Evolutionary conservation across 1,284 basidiomycete species (phyloP), one percentile per base, ranked within the genome.

Genomic region (Leccinum variabile): DNA sequence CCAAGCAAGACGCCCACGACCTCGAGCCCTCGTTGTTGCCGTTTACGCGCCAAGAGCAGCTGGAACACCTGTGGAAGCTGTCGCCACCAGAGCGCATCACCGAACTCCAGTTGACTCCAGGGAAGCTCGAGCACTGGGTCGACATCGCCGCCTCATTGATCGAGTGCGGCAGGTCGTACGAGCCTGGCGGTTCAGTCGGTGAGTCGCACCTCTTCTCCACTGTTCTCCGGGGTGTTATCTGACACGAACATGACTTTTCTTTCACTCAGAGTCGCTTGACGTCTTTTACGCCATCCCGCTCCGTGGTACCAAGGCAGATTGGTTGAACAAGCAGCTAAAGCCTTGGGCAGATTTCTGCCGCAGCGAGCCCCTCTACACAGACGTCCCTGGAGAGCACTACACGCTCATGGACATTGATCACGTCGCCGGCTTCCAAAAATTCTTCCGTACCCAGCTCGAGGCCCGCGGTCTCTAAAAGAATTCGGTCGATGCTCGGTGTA

Each of bases 321-420:
- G 75, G 75, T 5, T 76, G 56, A 76, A 74, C 70, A 67, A 75
- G 1, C 74, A 76, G 28, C 74, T 76, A 46, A 76, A 67, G 59
- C 70, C 75, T 11, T 76, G 75, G 73, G 56, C 22, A 7, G 67
- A 22, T 0, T 74, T 67, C 67, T 66, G 68, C 49, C 71, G 73
- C 3, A 13, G 50, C 32, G 71, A 75, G 52, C 52, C 70, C 1
- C 13, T 22, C 10, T 72, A 63, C 37, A 71, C 63, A 2, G 69
- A 70, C 16, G 70, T 70, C 4, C 69, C 69, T 1, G 69, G 69
- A 39, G 67, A 69, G 39, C 72, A 70, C 54, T 70, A 73, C 59
- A 70, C 69, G 0, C 68, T 70, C 30, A 72, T 70, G 72, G 72
- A 70, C 67, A 63, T 66, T 54, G 70, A 72, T 33, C 69, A 74